These are phyloP conservation scores for Dissophora ornata DNA, from an alignment of 192 early-diverging fungal genomes.

Conservation along the genomic window DNA sequence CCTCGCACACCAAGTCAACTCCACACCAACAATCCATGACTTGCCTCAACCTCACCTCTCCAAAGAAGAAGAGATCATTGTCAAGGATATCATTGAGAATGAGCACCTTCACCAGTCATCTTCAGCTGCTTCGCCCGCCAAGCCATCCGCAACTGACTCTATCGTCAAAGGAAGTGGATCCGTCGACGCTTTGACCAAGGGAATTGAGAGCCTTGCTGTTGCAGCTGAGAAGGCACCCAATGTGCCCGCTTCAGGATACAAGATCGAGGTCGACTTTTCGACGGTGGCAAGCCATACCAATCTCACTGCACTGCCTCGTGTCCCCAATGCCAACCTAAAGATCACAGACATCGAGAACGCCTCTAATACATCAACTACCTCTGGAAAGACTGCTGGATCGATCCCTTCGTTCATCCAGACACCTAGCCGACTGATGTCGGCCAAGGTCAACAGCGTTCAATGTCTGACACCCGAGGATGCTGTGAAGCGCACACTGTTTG, in stretches of 20 bases:
- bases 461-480: constrained; percentile 74
- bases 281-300: constrained; percentile 56
- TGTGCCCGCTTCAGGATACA: constrained; percentile 23
- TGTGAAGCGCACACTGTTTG: constrained; percentile 75
- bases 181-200: neutral
- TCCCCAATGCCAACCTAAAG: constrained; percentile 61
- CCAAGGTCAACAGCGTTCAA: constrained; percentile 63
- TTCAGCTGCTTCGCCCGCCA: neutral
- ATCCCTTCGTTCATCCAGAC: constrained; percentile 61
- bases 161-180: neutral
- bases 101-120: constrained; percentile 2
- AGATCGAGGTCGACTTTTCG: constrained; percentile 59
- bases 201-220: constrained; percentile 16
- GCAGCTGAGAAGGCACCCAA: neutral
- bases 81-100: constrained; percentile 23
- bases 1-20: constrained; percentile 61
- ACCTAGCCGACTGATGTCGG: constrained; percentile 59
- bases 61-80: constrained; percentile 26
- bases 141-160: neutral
- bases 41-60: constrained; percentile 33
- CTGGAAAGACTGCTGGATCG: neutral
- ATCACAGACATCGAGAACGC: constrained; percentile 28
- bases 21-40: constrained; percentile 21
- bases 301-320: constrained; percentile 70
- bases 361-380: neutral